Base-by-base conservation (phyloP, 257 asterid genomes). In the Datura wrightii region DNA sequence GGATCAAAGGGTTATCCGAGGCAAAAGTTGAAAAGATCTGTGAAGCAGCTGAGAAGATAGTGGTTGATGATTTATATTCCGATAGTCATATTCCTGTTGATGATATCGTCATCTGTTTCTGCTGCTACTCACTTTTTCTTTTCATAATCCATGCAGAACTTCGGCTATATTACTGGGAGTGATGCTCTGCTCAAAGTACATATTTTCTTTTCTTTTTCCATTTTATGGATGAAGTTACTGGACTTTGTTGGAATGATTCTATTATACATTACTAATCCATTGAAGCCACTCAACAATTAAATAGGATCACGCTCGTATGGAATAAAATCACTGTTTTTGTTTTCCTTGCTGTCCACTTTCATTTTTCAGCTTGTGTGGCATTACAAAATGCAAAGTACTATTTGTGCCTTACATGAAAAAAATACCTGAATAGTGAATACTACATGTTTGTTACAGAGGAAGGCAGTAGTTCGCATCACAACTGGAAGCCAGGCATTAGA, bases 401-500 rank as follows among this genome's bases (percentile, higher is more conserved):
- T 11, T 48, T 74, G 60, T 24, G 60, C 81, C 81, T 65, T 65
- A 2, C 16, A 65, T 65, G 1, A 53, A 24, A 48, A 74, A 34
- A 63, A 37, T 2, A 34, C 10, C 63, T 31, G 82, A 52, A 78
- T 10, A 78, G 46, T 48, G 8, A 31, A 31, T 31, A 31, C 8
- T 48, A 76, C 15, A 78, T 78, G 63, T 52, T n/a, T 87, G 78
- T 37, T 82, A 54, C 91, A 96, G 99, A 93, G 99, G 86, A 96
- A 96, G 90, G 79, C 94, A 16, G 90, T 96, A 34, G 92, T 96
- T 90, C 92, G 89, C 39, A 94, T 96, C 71, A 96, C 99, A 63
- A 96, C 99, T 79, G 99, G 99, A 89, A 94, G 99, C 85, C 97
- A 91, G 85, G 94, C 99, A 90, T 90, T 96, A n/a, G 99, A 97